Conservation (phyloP, 331 rosid species). For the Malus hybrid region DNA sequence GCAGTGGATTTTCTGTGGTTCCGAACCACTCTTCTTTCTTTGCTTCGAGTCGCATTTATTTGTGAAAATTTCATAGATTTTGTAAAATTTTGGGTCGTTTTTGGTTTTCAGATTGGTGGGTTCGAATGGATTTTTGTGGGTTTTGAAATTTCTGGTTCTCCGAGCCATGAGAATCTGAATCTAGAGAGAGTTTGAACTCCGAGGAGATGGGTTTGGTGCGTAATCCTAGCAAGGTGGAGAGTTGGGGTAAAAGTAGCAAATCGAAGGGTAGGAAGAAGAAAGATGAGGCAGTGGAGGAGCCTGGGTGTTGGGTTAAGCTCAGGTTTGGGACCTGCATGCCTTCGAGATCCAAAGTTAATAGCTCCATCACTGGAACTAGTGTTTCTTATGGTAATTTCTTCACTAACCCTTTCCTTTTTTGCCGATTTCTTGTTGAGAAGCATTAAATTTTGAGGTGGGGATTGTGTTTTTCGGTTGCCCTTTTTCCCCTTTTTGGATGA, state of each 20-base stretch:
- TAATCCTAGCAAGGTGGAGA: slow-evolving; percentile 54
- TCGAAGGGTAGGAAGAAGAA: slow-evolving; percentile 22
- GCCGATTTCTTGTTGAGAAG: neutral
- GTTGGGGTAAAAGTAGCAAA: slow-evolving; percentile 44
- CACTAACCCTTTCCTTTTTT: neutral
- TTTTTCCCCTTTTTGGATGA: neutral
- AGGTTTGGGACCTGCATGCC: slow-evolving; percentile 45
- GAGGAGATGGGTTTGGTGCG: slow-evolving; percentile 61
- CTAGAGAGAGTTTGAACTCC: neutral
- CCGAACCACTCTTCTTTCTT: neutral
- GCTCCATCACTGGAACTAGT: slow-evolving; percentile 53
- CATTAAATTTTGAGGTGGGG: slow-evolving; percentile 7
- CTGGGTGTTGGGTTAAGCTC: slow-evolving; percentile 48
- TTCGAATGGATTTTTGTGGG: slow-evolving; percentile 12
- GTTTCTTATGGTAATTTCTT: slow-evolving; percentile 47
- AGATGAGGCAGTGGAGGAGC: slow-evolving; percentile 15
- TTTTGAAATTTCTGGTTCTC: neutral
- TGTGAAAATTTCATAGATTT: neutral
- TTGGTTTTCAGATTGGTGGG: slow-evolving; percentile 1
- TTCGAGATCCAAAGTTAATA: slow-evolving; percentile 89
- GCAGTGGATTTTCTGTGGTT: neutral
- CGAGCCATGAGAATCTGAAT: slow-evolving; percentile 14
- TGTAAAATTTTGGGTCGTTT: neutral
- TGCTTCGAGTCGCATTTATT: neutral
- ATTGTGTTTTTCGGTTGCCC: neutral